Evolutionary conservation across 345 rosid genomes (phyloP), one percentile per base, ranked within the genome.

Genomic region (Salix udensis): DNA sequence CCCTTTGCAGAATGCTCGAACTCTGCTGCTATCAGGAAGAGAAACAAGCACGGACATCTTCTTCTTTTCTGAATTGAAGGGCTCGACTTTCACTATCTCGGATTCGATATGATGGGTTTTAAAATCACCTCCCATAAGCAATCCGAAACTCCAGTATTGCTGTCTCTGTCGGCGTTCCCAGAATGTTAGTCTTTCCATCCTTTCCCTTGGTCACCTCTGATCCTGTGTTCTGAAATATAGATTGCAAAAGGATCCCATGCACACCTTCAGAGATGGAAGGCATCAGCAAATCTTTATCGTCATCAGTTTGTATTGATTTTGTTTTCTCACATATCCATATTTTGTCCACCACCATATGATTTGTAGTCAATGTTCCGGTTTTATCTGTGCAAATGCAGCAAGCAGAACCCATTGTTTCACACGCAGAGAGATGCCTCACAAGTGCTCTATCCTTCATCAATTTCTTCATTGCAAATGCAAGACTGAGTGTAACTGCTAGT

Each of bases 321-420:
- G 74, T 77, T 72, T 83, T 77, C 44, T 83, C 88, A 71, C 90
- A 84, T 48, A 91, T 84, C 96, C 98, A 94, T 77, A 90, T 84
- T 75, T 91, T 92, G 69, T 83, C 81, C 55, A 93, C 97, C 42
- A 89, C 91, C 98, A 95, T 95, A 86, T 90, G 97, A 81, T 95
- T 95, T 44, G 98, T 95, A 24, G 98, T 95, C 77, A 95, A 86
- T 24, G 98, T 95, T 69, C 98, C 98, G 18, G 98, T 95, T 81
- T 95, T 95, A 78, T 95, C 98, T 0, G 98, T 95, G 87, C 98
- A 95, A 73, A 95, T 95, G 86, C 96, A 90, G 65, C 86, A 90
- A 31, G 93, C 92, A 75, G 97, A 92, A 77, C 98, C 98, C 98
- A 95, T 95, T 21, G 97, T 95, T 85, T 95, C 98, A 79, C 98